Evolutionary conservation across 2,329 filamentous ascomycete genomes (phyloP), one percentile per base, ranked within the genome.

Genomic region (Cercospora sp.): DNA sequence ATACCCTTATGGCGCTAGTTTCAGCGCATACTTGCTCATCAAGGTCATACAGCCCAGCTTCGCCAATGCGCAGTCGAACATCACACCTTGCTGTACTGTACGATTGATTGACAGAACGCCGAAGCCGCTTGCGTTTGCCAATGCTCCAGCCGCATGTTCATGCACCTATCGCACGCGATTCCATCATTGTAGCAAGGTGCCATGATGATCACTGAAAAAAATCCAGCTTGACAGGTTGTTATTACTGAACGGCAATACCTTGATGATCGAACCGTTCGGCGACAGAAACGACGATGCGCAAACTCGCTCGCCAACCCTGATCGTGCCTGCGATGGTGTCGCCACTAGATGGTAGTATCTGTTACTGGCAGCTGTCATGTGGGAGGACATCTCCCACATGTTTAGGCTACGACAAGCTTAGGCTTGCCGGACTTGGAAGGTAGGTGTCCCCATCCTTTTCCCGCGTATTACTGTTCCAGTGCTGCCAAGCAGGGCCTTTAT

Each of bases 21-120:
- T 59, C 31, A 59, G 28, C 55, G 55, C 30, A 59, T 59, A 68
- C 63, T 67, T 70, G 68, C 68, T 70, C 68, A 70, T 63, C 64
- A 65, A 66, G 57, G 58, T 68, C 39, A 12, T 6, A 48, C 12
- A 20, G 67, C 64, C 64, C 55, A 63, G 64, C 42, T 55, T 60
- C 18, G 60, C 23, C 13, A 53, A 33, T 59, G 53, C 48, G 18
- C 18, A 55, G 28, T 33, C n/a, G 28, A 20, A 18, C 30, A 59
- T n/a, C 55, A 12, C 55, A 36, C 16, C 55, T 59, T 59, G 55
- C 31, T 36, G 30, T 10, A 31, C 55, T 59, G 9, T 23, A 12
- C 31, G 23, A 18, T 36, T 36, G 23, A 36, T 16, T 36, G 31
- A 18, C 28, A 36, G 1, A 10, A 33, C 16, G 31, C 31, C 33